Percentiles rank a stretch among this genome's conserved stretches.
Conservation (phyloP, 306 rosid genomes). For the Cercis canadensis region DNA sequence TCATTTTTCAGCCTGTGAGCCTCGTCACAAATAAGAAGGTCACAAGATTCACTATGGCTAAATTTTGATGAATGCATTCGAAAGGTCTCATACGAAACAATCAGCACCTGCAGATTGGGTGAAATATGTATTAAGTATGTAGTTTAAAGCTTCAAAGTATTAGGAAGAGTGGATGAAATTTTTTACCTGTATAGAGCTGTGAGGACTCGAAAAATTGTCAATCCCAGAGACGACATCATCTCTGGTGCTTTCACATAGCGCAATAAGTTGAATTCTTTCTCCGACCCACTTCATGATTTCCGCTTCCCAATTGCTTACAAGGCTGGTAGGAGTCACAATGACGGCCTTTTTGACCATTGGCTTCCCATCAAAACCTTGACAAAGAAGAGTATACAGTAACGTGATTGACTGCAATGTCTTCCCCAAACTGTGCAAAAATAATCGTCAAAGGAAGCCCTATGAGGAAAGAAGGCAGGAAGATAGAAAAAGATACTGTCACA, state of each 20-base stretch:
- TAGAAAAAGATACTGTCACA: not conserved
- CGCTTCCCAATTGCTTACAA: constrained; percentile 98
- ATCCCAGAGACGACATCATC: constrained; percentile 86
- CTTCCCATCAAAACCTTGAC: constrained; percentile 88
- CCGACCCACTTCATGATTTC: constrained; percentile 94
- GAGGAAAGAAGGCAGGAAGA: constrained; percentile 15
- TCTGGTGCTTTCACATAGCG: constrained; percentile 87
- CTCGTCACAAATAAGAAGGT: constrained; percentile 95
- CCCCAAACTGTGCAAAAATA: constrained; percentile 74
- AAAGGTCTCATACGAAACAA: constrained; percentile 92
- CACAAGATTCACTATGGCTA: constrained; percentile 74
- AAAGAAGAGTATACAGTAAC: constrained; percentile 83
- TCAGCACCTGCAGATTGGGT: constrained; percentile 64
- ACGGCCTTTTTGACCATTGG: constrained; percentile 87
- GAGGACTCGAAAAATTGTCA: constrained; percentile 69
- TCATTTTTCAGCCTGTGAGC: constrained; percentile 98
- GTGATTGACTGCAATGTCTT: constrained; percentile 98
- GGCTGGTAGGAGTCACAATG: constrained; percentile 98
- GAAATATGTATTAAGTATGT: constrained; percentile 27
- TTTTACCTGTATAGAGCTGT: constrained; percentile 64
- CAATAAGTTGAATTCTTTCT: constrained; percentile 75
- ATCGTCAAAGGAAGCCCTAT: constrained; percentile 27
- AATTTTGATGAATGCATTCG: constrained; percentile 88
- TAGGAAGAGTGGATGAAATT: constrained; percentile 24
- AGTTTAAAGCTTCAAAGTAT: constrained; percentile 19